Evolutionary conservation across 441 rosid genomes (phyloP).

Genomic region (Pelargonium myrrhifolium): DNA sequence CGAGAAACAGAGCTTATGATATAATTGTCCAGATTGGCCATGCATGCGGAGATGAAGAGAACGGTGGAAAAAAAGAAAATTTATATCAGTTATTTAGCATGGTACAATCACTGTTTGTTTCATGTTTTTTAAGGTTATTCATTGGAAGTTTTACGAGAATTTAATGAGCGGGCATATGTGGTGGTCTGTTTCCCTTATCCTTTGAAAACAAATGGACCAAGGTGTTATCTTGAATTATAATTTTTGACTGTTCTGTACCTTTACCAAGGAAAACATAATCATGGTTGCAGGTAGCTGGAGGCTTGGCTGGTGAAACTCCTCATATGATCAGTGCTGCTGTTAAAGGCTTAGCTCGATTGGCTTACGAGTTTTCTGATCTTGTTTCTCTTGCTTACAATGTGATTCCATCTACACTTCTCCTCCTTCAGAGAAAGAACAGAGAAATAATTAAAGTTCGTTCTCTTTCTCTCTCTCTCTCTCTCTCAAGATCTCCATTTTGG

Average conservation of each 20-base stretch:
- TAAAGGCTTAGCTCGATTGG: slow-evolving; percentile 88
- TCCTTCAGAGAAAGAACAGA: slow-evolving; percentile 72
- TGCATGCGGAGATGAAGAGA: slow-evolving; percentile 81
- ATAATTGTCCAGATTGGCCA: slow-evolving; percentile 88
- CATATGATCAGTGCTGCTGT: slow-evolving; percentile 97
- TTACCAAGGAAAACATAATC: slow-evolving; percentile 8
- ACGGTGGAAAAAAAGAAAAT: slow-evolving; percentile 69
- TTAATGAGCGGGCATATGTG: not conserved
- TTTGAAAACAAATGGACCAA: not conserved
- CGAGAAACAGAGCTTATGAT: slow-evolving; percentile 91
- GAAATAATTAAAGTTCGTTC: slow-evolving; percentile 72
- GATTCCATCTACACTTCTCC: slow-evolving; percentile 82
- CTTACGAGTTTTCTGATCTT: slow-evolving; percentile 91
- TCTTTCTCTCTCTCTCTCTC: slow-evolving; percentile 11
- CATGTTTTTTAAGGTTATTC: not conserved
- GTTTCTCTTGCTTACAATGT: slow-evolving; percentile 65
- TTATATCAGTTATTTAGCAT: slow-evolving; percentile 66
- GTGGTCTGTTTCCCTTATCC: not conserved
- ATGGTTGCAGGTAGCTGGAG: slow-evolving; percentile 71
- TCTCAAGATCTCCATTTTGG: slow-evolving; percentile 7
- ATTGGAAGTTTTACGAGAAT: slow-evolving; percentile 10
- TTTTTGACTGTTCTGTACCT: not conserved
- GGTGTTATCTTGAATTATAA: not conserved
- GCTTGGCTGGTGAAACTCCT: slow-evolving; percentile 89
- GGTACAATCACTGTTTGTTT: slow-evolving; percentile 36